A percentile compares a stretch with the other conserved stretches of the same genome.
phyloP scores from a whole-genome alignment of 257 asterid genomes.

The Solanum sitiens region DNA sequence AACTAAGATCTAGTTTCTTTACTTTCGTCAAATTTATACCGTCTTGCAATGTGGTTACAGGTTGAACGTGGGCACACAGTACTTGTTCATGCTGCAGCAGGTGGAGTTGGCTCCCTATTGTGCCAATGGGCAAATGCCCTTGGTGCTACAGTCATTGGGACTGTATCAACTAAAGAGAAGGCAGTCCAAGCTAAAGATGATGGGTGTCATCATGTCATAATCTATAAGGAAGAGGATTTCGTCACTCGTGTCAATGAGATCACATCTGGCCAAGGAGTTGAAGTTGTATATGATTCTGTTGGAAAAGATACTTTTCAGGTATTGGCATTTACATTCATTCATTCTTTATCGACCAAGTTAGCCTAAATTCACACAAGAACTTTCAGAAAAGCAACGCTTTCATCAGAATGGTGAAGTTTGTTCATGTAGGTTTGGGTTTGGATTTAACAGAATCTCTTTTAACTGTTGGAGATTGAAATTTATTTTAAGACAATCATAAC shows the following conservation, averaged over 20 bases:
- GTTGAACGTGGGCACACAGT: conserved; percentile 82
- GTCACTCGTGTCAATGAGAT: conserved; percentile 78
- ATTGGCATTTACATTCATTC: background rate
- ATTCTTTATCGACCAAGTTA: background rate
- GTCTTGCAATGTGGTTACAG: conserved; percentile 18
- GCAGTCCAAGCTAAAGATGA: conserved; percentile 88
- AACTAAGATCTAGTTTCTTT: background rate
- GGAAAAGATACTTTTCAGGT: conserved; percentile 98
- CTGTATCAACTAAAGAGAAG: conserved; percentile 84
- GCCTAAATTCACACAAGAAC: background rate
- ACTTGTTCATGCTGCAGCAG: conserved; percentile 96
- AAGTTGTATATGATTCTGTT: conserved; percentile 95
- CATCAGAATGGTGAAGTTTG: background rate
- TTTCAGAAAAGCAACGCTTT: background rate
- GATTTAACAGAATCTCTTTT: background rate
- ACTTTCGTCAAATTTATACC: background rate
- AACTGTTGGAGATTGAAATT: background rate
- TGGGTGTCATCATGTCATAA: conserved; percentile 84
- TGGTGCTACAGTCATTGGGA: conserved; percentile 93
- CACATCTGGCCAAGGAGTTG: conserved; percentile 90
- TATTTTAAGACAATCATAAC: background rate
- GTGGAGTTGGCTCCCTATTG: conserved; percentile 89
- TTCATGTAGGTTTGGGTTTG: background rate
- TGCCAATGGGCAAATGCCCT: conserved; percentile 96
- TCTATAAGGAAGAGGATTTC: conserved; percentile 74